These are phyloP conservation scores for Bolboschoenus planiculmis DNA, from an alignment of 176 grass and related monocot genomes.

Conservation along the genomic window DNA sequence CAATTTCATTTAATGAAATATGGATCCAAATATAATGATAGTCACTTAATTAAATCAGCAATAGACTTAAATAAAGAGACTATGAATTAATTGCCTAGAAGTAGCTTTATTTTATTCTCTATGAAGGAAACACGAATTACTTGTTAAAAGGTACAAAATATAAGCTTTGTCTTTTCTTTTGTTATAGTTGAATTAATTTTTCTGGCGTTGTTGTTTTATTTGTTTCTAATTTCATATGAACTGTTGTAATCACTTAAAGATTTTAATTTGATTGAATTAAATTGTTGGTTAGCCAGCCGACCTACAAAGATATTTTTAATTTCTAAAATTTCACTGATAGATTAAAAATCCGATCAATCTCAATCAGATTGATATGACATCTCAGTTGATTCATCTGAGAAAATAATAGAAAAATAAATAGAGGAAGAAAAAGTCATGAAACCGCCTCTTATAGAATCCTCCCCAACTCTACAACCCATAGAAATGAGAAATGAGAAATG, in stretches of 20 bases:
- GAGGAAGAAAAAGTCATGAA: not conserved
- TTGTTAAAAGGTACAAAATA: too few relatives aligned
- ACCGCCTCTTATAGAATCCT: not conserved
- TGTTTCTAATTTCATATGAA: not conserved
- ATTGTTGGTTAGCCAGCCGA: not conserved
- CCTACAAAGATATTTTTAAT: not conserved
- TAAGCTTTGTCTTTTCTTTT: too few relatives aligned
- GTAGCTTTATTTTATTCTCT: conserved; percentile 11
- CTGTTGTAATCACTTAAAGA: not conserved
- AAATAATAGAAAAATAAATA: not conserved
- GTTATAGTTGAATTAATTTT: not conserved
- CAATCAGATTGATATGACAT: not conserved
- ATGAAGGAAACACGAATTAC: too few relatives aligned
- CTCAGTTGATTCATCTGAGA: not conserved
- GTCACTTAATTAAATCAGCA: not conserved
- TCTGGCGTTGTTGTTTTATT: not conserved
- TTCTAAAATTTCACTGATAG: not conserved
- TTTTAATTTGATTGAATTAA: not conserved
- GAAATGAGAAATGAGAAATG: not conserved
- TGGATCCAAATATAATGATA: too few relatives aligned
- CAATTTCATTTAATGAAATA: not conserved
- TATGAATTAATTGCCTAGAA: not conserved
- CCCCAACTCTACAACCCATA: conserved; percentile 6
- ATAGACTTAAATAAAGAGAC: not conserved
- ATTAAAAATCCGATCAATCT: not conserved